phyloP scores from a whole-genome alignment of 2,329 filamentous ascomycete species.

The Samsoniella hepiali region DNA sequence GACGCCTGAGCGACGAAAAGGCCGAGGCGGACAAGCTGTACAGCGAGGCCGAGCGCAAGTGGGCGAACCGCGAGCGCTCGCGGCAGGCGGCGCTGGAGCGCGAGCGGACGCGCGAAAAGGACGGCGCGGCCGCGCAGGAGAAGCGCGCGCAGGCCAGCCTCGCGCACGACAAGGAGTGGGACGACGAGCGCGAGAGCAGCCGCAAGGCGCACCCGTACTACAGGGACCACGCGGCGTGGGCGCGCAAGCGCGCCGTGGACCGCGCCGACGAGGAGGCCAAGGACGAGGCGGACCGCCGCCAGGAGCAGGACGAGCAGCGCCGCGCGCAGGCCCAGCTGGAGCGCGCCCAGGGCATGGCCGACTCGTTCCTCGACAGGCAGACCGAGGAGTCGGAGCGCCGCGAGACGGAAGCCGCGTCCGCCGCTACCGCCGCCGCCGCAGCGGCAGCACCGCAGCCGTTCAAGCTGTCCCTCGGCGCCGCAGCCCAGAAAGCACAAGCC shows the following conservation, averaged over 20 bases:
- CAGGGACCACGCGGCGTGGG: constrained; percentile 79
- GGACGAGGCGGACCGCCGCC: constrained; percentile 78
- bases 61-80: constrained; percentile 84
- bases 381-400: constrained; percentile 68
- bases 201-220: constrained; percentile 80
- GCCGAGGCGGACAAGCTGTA: constrained; percentile 77
- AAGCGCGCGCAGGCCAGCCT: constrained; percentile 69
- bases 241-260: constrained; percentile 72
- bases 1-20: constrained; percentile 67
- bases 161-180: constrained; percentile 65
- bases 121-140: constrained; percentile 64
- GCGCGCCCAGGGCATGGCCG: constrained; percentile 77
- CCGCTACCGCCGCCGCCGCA: constrained; percentile 34
- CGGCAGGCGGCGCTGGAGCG: constrained; percentile 81
- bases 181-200: constrained; percentile 79
- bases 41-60: constrained; percentile 81
- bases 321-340: constrained; percentile 70
- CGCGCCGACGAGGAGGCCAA: constrained; percentile 66
- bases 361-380: constrained; percentile 84
- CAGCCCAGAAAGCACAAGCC: constrained; percentile 68
- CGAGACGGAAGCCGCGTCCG: constrained; percentile 33
- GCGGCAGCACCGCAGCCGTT: constrained; percentile 68
- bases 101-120: constrained; percentile 75
- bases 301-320: constrained; percentile 72
- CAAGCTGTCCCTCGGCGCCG: constrained; percentile 88